Base-by-base conservation (phyloP, 2,329 filamentous ascomycete species). In the Lasiodiplodia hormozganensis region DNA sequence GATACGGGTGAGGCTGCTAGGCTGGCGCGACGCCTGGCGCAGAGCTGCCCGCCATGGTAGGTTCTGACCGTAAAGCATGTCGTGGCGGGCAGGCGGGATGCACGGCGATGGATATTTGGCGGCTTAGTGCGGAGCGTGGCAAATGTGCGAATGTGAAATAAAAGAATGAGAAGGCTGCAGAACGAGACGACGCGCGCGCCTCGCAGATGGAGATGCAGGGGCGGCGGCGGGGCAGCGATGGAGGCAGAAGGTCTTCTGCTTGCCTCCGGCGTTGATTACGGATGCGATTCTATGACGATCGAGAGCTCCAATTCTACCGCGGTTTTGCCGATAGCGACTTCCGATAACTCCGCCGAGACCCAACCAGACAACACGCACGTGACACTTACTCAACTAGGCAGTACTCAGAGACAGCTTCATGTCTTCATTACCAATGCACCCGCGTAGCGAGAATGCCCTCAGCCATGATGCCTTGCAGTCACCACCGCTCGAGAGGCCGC, bases 11-110 rank as follows among this genome's bases (percentile, higher is more conserved):
- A 62, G 40, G 25, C 34, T 75, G 60, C 78, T 74, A 62, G 76
- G 76, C 62, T 79, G 78, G 67, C 81, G 82, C 74, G 82, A 81
- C 69, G 83, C 82, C 73, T 82, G 82, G 72, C 83, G 84, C 75
- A 88, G 82, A 74, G 87, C 87, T 79, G 83, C 82, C 82, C 88
- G 86, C 89, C 88, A 91, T 81, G 88, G 86, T 76, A 90, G 80
- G 73, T 85, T 86, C 80, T 88, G 87, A 75, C 87, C 85, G 82
- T 88, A 87, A 78, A 89, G 84, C 89, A 90, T 91, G 18, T 54
- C 58, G 58, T 57, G 58, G 56, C 57, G 66, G 57, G 56, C 43
- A 52, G 36, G 51, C 66, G 57, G 34, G 36, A 47, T 40, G 31
- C 28, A 58, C 53, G 65, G 38, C 38, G 53, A 34, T 25, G 14